phyloP scores from a whole-genome alignment of 768 basidiomycete genomes.

The Strobilomyces confusus region DNA sequence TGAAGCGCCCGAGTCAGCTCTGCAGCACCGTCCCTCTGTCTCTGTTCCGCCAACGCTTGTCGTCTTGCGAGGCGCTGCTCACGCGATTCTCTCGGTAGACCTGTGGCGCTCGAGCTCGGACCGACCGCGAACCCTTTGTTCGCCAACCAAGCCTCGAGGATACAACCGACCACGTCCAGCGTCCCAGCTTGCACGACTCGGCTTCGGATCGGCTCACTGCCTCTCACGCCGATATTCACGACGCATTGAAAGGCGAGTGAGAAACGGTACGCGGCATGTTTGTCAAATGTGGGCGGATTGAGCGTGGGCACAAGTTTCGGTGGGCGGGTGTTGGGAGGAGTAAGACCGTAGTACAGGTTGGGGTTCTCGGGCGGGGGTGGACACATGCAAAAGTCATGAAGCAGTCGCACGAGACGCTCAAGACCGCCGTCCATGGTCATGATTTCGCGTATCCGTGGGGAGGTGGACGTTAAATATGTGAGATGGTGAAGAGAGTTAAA shows the following conservation, averaged over 20 bases:
- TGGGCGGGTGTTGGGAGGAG: slow-evolving; percentile 56
- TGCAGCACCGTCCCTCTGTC: slow-evolving; percentile 52
- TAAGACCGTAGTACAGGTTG: slow-evolving; percentile 70
- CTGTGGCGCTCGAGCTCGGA: slow-evolving; percentile 73
- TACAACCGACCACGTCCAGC: slow-evolving; percentile 88
- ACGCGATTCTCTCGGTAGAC: slow-evolving; percentile 67
- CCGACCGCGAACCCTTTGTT: slow-evolving; percentile 85
- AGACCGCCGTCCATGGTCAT: slow-evolving; percentile 98
- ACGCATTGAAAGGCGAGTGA: slow-evolving; percentile 94
- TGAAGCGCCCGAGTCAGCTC: slow-evolving; percentile 57
- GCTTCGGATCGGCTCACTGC: slow-evolving; percentile 86
- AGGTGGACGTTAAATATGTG: slow-evolving; percentile 94
- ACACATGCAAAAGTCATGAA: slow-evolving; percentile 82
- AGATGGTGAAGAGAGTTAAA: slow-evolving; percentile 96
- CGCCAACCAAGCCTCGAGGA: slow-evolving; percentile 90
- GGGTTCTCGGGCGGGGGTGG: slow-evolving; percentile 82
- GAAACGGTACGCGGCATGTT: slow-evolving; percentile 84
- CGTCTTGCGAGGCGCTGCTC: slow-evolving; percentile 68
- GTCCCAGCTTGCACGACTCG: slow-evolving; percentile 94
- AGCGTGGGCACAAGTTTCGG: slow-evolving; percentile 56
- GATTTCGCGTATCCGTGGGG: slow-evolving; percentile 96
- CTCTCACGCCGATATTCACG: slow-evolving; percentile 94
- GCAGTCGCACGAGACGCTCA: slow-evolving; percentile 89
- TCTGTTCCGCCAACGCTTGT: slow-evolving; percentile 49
- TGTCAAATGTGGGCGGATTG: slow-evolving; percentile 69